These are phyloP conservation scores for Trypanosoma vivax DNA, from an alignment of 208 protist genomes.

Conservation along the genomic window DNA sequence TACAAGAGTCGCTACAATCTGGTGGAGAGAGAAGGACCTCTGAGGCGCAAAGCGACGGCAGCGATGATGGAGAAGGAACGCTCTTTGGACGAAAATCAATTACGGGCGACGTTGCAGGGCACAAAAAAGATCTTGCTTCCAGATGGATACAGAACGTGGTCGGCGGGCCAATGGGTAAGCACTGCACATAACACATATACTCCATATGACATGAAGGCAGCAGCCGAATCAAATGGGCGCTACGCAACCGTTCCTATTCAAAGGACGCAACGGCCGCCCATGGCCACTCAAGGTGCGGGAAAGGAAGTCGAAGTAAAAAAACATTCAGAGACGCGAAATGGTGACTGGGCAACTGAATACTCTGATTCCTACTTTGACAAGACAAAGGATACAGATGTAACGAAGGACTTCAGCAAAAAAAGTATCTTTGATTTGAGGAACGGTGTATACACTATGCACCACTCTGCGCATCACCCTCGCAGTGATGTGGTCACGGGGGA, in stretches of 20 bases:
- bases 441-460: slow-evolving; percentile 81
- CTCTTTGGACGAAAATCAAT: slow-evolving; percentile 37
- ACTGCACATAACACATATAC: slow-evolving; percentile 81
- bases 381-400: slow-evolving; percentile 44
- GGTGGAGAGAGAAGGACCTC: slow-evolving; percentile 69
- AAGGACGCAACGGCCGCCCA: slow-evolving; percentile 65
- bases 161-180: slow-evolving; percentile 72
- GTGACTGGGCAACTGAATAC: slow-evolving; percentile 67
- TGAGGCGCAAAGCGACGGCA: slow-evolving; percentile 47
- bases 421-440: slow-evolving; percentile 77
- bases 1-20: slow-evolving; percentile 87
- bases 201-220: slow-evolving; percentile 54
- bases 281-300: slow-evolving; percentile 38
- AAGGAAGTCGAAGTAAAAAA: slow-evolving; percentile 36
- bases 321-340: slow-evolving; percentile 26
- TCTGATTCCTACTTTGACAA: slow-evolving; percentile 58
- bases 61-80: slow-evolving; percentile 41
- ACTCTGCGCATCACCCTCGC: slow-evolving; percentile 74
- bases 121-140: slow-evolving; percentile 39
- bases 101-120: slow-evolving; percentile 42
- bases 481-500: slow-evolving; percentile 65
- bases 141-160: slow-evolving; percentile 60
- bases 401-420: slow-evolving; percentile 45
- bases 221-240: slow-evolving; percentile 43
- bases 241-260: slow-evolving; percentile 59